Evolutionary conservation across 768 basidiomycete genomes (phyloP).

Genomic region (Podaxis sp.): DNA sequence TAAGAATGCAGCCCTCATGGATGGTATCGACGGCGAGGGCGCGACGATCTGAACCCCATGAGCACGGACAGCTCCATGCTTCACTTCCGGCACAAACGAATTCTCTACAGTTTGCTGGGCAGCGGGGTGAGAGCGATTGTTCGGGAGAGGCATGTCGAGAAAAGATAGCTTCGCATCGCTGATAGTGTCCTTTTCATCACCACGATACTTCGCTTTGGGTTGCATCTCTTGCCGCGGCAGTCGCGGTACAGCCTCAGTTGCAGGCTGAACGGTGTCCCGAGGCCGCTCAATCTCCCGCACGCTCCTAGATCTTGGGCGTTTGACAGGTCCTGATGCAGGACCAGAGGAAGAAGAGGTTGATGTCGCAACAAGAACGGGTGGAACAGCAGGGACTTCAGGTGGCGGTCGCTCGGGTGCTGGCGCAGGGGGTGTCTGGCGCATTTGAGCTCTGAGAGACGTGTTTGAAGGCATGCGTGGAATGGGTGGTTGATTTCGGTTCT

Average conservation of each 20-base stretch:
- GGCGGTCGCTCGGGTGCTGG: not conserved
- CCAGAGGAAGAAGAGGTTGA: too few relatives aligned
- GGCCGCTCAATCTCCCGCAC: not conserved
- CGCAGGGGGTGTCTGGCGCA: not conserved
- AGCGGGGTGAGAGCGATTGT: not conserved
- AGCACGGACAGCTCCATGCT: not conserved
- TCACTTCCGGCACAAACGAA: not conserved
- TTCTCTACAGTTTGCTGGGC: not conserved
- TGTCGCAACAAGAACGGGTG: not conserved
- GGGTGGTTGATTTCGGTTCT: not conserved
- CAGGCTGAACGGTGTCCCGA: not conserved
- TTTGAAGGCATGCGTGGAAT: not conserved
- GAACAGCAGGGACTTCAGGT: not conserved
- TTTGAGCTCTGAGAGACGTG: not conserved
- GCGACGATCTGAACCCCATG: not conserved
- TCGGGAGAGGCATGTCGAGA: not conserved
- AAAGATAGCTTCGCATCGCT: not conserved
- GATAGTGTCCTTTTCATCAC: not conserved
- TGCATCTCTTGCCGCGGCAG: not conserved
- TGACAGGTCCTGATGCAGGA: not conserved
- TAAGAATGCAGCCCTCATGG: not conserved
- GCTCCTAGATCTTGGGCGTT: not conserved
- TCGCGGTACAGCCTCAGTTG: not conserved
- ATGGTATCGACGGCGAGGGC: not conserved
- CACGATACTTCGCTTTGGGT: not conserved